Base-by-base conservation (phyloP, 352 stramenopile genomes). In the Pythium vanterpoolii region DNA sequence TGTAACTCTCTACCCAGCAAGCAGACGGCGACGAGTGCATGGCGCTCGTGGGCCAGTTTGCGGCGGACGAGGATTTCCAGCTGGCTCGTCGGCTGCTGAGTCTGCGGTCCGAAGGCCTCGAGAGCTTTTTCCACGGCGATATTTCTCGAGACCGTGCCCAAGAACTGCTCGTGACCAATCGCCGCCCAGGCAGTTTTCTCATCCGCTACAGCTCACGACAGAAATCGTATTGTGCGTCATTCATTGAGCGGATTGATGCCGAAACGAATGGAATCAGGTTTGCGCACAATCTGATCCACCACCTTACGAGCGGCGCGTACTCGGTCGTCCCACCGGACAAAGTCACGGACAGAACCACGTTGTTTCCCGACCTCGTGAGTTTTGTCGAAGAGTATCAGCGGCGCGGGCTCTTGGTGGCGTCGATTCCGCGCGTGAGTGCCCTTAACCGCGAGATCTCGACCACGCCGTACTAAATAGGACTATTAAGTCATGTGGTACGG, bases 311-410 rank as follows among this genome's bases (percentile, higher is more conserved):
- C 47, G 79, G 79, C 2, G 76, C 77, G 39, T 91, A 90, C 55
- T 89, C 79, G 49, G 64, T 71, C 24, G 76, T 87, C 16, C 72
- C 77, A 13, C 72, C 73, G 1, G 53, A 72, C 11, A 71, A 90
- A 36, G 75, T 89, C 30, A 83, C 72, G 0, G 62, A 76, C 16
- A 64, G 69, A 19, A 89, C 82, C 1, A 52, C 69, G 11, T 43
- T 89, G 8, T 91, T 77, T 57, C 73, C 79, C 2, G 79, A 91
- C 36, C 73, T 91, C 62, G 74, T 87, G 56, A 91, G 79, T 57
- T 89, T 91, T 38, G 77, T 91, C 16, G 82, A 87, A 45, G 68
- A 82, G 27, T 91, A 87, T 43, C 82, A 91, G 56, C 77, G 81
- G 55, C 85, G 86, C 40, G 77, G 79, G 26, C 69, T 90, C 30